Base-by-base conservation (phyloP, 371 early-diverging fungal species). In the Mucor racemosus region DNA sequence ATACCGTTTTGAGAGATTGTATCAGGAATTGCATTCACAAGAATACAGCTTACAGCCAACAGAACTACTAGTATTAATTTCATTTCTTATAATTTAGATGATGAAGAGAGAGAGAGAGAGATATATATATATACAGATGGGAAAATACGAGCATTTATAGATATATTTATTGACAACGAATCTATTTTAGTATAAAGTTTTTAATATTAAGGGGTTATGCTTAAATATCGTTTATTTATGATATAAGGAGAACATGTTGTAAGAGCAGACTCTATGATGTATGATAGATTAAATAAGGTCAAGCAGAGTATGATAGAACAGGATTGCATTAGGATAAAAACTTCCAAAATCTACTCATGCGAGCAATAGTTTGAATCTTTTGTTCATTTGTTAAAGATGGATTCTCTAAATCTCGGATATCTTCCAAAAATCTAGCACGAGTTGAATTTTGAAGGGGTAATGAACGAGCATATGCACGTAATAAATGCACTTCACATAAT, bases 401-500 rank as follows among this genome's bases (percentile, higher is more conserved):
- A 71, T 88, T 80, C 66, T 94, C 93, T 15, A 91, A 74, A 54
- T 92, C 92, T 7, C 91, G 81, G 17, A 92, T 72, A 69, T 91
- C 92, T 62, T 87, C 84, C 53, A 94, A 66, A 60, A 94, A 91
- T 42, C 82, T 75, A n/a, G 87, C 84, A 46, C 88, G 81, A 38
- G 87, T 71, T n/a, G 81, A 81, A 14, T 78, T 79, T 34, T 70
- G 54, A 26, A 77, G 70, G 5, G 92, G 90, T 59, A 88, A 54
- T 36, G 66, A 76, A 21, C 56, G 68, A 8, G 80, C 87, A 68
- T 74, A 87, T 40, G 75, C 72, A 40, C 86, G 85, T 65, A 87
- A 81, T 36, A 89, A 75, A 61, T 84, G 84, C n/a, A 86, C 76
- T 58, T 94, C 93, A 50, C 90, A 90, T 15, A 93, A 76, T 31